These are phyloP conservation scores for Candida morakotiae DNA, from an alignment of 805 yeast species.

Conservation along the genomic window DNA sequence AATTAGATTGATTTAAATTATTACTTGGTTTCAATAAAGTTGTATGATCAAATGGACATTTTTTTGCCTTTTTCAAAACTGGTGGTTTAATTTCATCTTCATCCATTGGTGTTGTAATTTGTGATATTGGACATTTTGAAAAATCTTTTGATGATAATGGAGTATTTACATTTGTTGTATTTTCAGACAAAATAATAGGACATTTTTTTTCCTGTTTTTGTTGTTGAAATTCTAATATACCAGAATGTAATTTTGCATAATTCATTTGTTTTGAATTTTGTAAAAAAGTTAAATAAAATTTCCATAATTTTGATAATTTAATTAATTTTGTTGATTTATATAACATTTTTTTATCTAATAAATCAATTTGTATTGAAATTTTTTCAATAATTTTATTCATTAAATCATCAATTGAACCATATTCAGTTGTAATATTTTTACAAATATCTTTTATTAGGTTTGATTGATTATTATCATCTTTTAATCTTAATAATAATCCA, in stretches of 20 bases:
- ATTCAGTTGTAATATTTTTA: slow-evolving; percentile 3
- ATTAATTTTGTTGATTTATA: slow-evolving; percentile 14
- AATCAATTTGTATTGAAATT: slow-evolving; percentile 1
- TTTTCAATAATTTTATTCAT: slow-evolving; percentile 3
- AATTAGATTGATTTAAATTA: no score
- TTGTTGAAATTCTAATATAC: slow-evolving; percentile 22
- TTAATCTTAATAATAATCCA: slow-evolving; percentile 28
- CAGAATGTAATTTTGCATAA: slow-evolving; percentile 30
- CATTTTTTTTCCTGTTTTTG: slow-evolving; percentile 1
- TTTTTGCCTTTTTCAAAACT: slow-evolving; percentile 14
- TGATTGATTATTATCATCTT: slow-evolving; percentile 3
- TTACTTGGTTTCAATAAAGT: background rate
- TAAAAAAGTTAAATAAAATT: slow-evolving; percentile 34
- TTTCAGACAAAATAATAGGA: slow-evolving; percentile 6
- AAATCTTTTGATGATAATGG: slow-evolving; percentile 6
- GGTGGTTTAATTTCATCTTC: slow-evolving; percentile 6
- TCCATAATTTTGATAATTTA: slow-evolving; percentile 32
- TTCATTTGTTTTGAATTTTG: slow-evolving; percentile 24
- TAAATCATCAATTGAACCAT: slow-evolving; percentile 6
- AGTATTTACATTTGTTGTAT: background rate
- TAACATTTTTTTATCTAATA: slow-evolving; percentile 9
- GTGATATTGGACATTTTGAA: slow-evolving; percentile 22
- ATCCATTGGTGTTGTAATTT: slow-evolving; percentile 19
- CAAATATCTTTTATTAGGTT: background rate
- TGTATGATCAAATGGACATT: slow-evolving; percentile 31